These are phyloP conservation scores for Clitopilus passeckerianus DNA, from an alignment of 768 basidiomycete species.

Conservation along the genomic window DNA sequence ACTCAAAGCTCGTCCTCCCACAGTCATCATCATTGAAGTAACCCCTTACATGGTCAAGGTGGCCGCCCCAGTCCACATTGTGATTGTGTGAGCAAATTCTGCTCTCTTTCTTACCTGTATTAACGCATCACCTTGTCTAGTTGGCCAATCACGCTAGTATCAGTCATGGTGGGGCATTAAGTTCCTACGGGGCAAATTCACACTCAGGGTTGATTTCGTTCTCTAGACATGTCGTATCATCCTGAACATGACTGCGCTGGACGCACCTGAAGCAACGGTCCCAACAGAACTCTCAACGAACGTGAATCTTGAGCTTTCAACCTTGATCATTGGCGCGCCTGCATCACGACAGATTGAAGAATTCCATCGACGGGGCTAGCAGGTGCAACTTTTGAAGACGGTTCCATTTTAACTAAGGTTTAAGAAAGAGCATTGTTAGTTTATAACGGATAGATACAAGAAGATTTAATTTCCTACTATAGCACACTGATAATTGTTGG, in stretches of 20 bases:
- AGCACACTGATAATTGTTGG: too few species aligned
- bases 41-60: not conserved
- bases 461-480: too few species aligned
- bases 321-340: not conserved
- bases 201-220: not conserved
- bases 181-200: not conserved
- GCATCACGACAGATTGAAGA: not conserved
- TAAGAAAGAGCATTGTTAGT: too few species aligned
- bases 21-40: not conserved
- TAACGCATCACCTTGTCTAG: too few species aligned
- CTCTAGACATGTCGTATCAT: constrained; percentile 7
- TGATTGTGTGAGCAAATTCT: too few species aligned
- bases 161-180: constrained; percentile 2
- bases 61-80: not conserved
- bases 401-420: too few species aligned
- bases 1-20: too few species aligned
- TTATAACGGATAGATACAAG: too few species aligned
- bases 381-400: too few species aligned
- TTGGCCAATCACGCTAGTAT: constrained; percentile 2
- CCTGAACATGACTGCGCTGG: constrained; percentile 6
- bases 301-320: not conserved
- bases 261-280: not conserved
- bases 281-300: not conserved
- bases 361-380: not conserved
- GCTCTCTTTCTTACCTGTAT: too few species aligned